Percentiles rank a stretch among this genome's conserved stretches.
phyloP scores from a whole-genome alignment of 441 rosid species.

The Pelargonium cotyledonis region DNA sequence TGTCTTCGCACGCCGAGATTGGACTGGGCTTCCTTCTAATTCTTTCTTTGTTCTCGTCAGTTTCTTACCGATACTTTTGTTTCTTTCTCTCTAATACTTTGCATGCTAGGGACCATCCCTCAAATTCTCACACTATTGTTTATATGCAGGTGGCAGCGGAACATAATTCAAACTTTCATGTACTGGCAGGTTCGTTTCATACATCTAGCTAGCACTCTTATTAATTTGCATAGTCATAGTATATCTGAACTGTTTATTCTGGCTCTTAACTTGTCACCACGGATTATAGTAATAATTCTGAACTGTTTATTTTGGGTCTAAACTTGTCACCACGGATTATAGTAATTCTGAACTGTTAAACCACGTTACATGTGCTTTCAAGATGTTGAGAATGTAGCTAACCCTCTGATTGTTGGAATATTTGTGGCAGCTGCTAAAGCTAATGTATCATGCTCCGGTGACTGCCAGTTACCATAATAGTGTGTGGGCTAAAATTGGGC shows the following conservation, averaged over 20 bases:
- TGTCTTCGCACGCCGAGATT: slow-evolving; percentile 87
- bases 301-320: no score
- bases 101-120: slow-evolving; percentile 3
- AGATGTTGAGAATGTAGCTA: background rate
- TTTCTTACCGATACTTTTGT: background rate
- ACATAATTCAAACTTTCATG: slow-evolving; percentile 90
- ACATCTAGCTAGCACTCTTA: background rate
- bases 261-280: no score
- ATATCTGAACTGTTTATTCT: no score
- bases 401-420: background rate
- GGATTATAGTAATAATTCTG: no score
- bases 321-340: no score
- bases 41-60: slow-evolving; percentile 76
- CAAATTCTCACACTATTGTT: background rate
- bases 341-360: no score
- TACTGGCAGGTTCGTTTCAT: slow-evolving; percentile 78
- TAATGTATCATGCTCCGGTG: slow-evolving; percentile 92
- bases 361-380: background rate
- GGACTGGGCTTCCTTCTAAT: slow-evolving; percentile 80
- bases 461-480: slow-evolving; percentile 82
- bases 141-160: slow-evolving; percentile 87
- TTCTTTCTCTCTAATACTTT: background rate
- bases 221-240: no score
- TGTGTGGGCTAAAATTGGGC: slow-evolving; percentile 77
- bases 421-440: slow-evolving; percentile 70